Evolutionary conservation across 2,329 filamentous ascomycete genomes (phyloP), one percentile per base, ranked within the genome.

Genomic region (Monosporascus cannonballus): DNA sequence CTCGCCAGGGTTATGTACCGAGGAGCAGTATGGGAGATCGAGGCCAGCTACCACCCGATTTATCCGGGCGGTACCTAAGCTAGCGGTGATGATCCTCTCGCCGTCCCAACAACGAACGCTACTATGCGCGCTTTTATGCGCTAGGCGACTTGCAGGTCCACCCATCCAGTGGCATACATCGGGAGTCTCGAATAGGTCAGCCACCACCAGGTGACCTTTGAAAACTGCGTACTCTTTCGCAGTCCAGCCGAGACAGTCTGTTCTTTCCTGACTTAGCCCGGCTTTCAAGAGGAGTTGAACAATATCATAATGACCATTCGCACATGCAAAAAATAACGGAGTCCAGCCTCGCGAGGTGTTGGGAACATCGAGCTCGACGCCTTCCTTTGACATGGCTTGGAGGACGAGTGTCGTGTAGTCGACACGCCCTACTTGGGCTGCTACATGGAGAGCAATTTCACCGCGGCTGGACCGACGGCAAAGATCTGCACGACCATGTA

Each of bases 141-240:
- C 24, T 24, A 24, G 24, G 3, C 24, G 24, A 24, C 24, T 24
- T 24, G 24, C 24, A 24, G 24, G 24, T 24, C 24, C 24, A 24
- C 24, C 24, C 24, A 24, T 24, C 24, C 24, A 24, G 24, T 24
- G 24, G 24, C 24, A 24, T 24, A 24, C 24, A 37, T 17, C 22
- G 27, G 37, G 14, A 3, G 49, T 17, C 20, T 51, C 5, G 15
- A 57, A 50, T 6, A 62, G 51, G 15, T 54, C 57, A 27, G 64
- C 65, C 5, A 69, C 53, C 11, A 51, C 51, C 3, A 69, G 55
- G 51, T 70, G 65, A 7, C 69, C 70, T 49, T 64, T 64, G 49
- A 67, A 68, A 3, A 62, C 64, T 3, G 69, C 68, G 49, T 67
- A 60, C 41, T 71, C 69, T 54, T 63, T 62, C 4, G 69, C 64